Conservation (phyloP, 495 filamentous ascomycete species). For the Trichoderma virens region DNA sequence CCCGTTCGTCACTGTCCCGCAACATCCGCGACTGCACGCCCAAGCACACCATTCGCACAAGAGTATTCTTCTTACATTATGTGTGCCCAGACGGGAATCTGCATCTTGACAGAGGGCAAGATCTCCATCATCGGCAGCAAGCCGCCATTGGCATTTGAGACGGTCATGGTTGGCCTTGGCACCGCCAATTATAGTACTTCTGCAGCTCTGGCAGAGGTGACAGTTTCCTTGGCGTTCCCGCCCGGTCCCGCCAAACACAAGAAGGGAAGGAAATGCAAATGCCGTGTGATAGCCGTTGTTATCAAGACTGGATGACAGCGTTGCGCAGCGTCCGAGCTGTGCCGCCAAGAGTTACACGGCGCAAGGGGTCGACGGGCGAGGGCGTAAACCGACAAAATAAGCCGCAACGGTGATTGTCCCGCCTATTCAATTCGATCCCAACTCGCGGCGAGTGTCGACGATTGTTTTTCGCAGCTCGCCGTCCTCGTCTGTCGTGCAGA, state of each 20-base stretch:
- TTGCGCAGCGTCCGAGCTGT: too few relatives aligned
- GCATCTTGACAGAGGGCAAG: neutral
- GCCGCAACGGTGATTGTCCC: too few relatives aligned
- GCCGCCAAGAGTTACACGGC: too few relatives aligned
- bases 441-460: too few relatives aligned
- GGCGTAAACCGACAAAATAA: too few relatives aligned
- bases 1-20: neutral
- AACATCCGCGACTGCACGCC: neutral
- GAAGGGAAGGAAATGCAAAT: neutral
- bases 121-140: neutral
- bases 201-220: neutral
- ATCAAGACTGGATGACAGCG: neutral
- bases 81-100: neutral
- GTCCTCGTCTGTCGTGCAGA: too few relatives aligned
- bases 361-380: too few relatives aligned
- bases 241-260: neutral
- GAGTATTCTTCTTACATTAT: neutral
- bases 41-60: neutral
- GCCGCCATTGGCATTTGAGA: neutral
- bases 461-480: too few relatives aligned
- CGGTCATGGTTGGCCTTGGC: neutral
- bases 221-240: neutral
- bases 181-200: neutral
- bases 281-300: neutral
- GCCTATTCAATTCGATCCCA: too few relatives aligned